phyloP scores from a whole-genome alignment of 352 stramenopile genomes.

The Pythium plurisporium region DNA sequence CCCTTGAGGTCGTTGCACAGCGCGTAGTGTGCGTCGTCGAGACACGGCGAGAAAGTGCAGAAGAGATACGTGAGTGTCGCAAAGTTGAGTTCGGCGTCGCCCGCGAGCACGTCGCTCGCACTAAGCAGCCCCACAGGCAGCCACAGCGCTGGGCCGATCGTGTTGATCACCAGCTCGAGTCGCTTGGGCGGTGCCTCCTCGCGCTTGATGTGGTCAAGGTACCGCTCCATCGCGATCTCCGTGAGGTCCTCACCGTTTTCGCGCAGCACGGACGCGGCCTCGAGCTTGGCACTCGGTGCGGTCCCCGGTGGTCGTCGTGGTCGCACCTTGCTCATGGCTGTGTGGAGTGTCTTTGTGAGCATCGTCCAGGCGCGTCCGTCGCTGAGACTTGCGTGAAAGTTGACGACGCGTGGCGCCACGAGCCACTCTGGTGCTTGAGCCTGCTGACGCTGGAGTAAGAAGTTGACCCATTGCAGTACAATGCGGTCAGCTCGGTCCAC shows the following conservation, averaged over 20 bases:
- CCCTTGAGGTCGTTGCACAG: conserved; percentile 49
- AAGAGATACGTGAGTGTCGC: conserved; percentile 68
- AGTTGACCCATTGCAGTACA: conserved; percentile 74
- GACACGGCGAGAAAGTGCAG: conserved; percentile 46
- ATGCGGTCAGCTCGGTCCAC: conserved; percentile 66
- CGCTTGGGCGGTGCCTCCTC: conserved; percentile 51
- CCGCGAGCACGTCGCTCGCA: conserved; percentile 62
- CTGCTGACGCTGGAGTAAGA: conserved; percentile 30
- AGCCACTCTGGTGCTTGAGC: conserved; percentile 49
- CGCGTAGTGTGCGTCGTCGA: conserved; percentile 46
- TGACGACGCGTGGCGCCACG: conserved; percentile 38
- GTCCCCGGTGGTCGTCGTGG: conserved; percentile 27
- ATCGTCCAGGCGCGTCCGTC: conserved; percentile 53
- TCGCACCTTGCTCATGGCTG: conserved; percentile 53
- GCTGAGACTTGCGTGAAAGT: conserved; percentile 62
- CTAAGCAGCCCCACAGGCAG: conserved; percentile 52
- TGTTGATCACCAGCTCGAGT: conserved; percentile 67
- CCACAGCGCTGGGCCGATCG: conserved; percentile 69
- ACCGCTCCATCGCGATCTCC: conserved; percentile 72
- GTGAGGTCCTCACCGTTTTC: conserved; percentile 80
- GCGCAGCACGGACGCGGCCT: conserved; percentile 52
- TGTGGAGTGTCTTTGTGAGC: conserved; percentile 61
- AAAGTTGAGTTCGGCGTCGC: conserved; percentile 77
- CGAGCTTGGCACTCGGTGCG: conserved; percentile 35
- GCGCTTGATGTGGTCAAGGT: conserved; percentile 52